These are phyloP conservation scores for Penicillium canescens DNA, from an alignment of 495 filamentous ascomycete species.

Conservation along the genomic window DNA sequence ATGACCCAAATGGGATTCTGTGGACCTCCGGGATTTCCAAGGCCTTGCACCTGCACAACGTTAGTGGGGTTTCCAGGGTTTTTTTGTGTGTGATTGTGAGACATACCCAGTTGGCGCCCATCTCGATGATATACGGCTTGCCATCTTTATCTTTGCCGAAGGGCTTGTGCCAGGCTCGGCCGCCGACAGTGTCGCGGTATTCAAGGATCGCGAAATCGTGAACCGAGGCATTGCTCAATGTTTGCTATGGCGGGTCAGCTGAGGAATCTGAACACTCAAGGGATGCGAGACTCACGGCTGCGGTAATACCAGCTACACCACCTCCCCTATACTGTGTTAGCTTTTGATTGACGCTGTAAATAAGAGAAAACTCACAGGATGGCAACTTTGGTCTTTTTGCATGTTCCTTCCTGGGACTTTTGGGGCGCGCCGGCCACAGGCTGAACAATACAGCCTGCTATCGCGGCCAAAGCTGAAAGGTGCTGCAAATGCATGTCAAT, in stretches of 20 bases:
- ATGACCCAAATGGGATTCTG: slow-evolving; percentile 73
- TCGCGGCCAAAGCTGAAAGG: slow-evolving; percentile 19
- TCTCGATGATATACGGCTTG: slow-evolving; percentile 61
- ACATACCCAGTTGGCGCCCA: slow-evolving; percentile 67
- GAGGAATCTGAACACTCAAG: neutral
- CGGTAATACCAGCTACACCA: slow-evolving; percentile 66
- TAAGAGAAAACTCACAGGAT: slow-evolving; percentile 29
- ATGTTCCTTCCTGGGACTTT: slow-evolving; percentile 20
- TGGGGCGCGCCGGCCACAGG: slow-evolving; percentile 22
- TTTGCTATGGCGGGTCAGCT: slow-evolving; percentile 47
- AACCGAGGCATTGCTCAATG: slow-evolving; percentile 62
- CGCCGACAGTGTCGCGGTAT: slow-evolving; percentile 63
- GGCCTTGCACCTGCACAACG: slow-evolving; percentile 56
- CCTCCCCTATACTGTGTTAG: slow-evolving; percentile 30
- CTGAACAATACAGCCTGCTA: slow-evolving; percentile 19
- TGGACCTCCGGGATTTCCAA: slow-evolving; percentile 54
- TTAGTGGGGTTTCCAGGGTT: neutral
- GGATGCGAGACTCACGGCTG: slow-evolving; percentile 49
- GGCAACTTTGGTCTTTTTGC: slow-evolving; percentile 41
- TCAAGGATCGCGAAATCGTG: slow-evolving; percentile 72
- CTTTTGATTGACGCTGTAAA: neutral
- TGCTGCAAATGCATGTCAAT: slow-evolving; percentile 16
- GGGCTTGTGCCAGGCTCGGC: slow-evolving; percentile 54
- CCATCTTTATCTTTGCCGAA: slow-evolving; percentile 58
- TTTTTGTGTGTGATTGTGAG: neutral